Base-by-base conservation (phyloP, 2,329 filamentous ascomycete genomes). In the Fusarium sublunatum region DNA sequence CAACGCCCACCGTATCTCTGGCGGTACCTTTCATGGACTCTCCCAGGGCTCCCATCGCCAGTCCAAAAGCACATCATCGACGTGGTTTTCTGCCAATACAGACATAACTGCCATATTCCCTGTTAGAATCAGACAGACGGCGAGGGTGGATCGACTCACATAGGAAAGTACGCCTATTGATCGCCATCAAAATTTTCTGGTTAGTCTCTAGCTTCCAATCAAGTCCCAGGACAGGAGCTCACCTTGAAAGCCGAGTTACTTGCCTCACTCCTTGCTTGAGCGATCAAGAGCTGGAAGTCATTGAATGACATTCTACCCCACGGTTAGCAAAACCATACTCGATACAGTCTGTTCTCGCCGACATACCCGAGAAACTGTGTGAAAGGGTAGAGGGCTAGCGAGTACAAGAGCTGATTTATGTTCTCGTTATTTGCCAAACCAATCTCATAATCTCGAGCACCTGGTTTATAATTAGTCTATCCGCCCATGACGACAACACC, bases 1-100 rank as follows among this genome's bases (percentile, higher is more conserved):
- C 34, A 31, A 11, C 29, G 15, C 31, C 29, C 45, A 22, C 44
- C 11, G 9, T 25, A 43, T 41, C 28, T 15, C 38, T 15, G 4
- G 9, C 32, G 12, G 29, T 31, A n/a, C 34, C 43, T 45, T 19
- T 12, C 29, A 46, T 42, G 42, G 38, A 24, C 46, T 25, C 28
- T 32, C 22, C 15, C 24, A 19, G 15, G 31, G 6, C 36, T 41
- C 32, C 11, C n/a, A 15, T 35, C 28, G n/a, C 22, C 26, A 15
- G 28, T 25, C 31, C 28, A 1, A 36, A 29, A 42, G 35, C 40
- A 11, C 29, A 19, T 68, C 47, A 71, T 55, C 64, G 60, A 43
- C 55, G 64, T 53, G 83, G 82, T 64, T 88, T 89, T 61, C 81
- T 80, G 45, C 86, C 86, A 65, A 88, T 87, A 62, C 84, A 88